Base-by-base conservation (phyloP, 805 yeast genomes). In the Candida xiaguanensis region DNA sequence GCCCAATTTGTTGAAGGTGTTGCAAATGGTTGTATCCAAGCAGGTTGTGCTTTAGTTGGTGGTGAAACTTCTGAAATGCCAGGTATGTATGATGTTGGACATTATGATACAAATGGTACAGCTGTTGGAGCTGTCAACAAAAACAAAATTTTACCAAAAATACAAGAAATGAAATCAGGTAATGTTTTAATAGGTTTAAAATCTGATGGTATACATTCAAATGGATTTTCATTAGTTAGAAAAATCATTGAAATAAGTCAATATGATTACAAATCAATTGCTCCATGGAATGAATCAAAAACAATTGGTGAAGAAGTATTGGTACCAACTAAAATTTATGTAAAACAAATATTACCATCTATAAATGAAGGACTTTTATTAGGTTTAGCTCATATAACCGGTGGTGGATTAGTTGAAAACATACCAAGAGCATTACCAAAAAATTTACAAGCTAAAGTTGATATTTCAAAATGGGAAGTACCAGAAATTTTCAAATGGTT, bases 61-160 rank as follows among this genome's bases (percentile, higher is more conserved):
- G 99, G 99, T 49, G 99, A 93, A 67, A 93, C 99, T 27, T 85
- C 95, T 39, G 99, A 93, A 72, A 93, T 93, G 99, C 99, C 99
- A 19, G 99, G 99, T 49, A 87, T 93, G 85, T 93, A 93, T 56
- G 85, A 82, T 43, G 88, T 81, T 41, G 95, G 95, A 24, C 98
- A 93, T 65, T 93, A 93, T 59, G 99, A 93, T 64, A 90, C 96
- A 44, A 93, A 91, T 57, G 99, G 99, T 64, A 95, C 99, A 26
- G 95, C 97, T 39, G 90, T 93, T 31, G 99, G 99, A 55, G 99
- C 99, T 11, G 97, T 93, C 4, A 68, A 77, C 49, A 87, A 84
- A 55, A 64, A 68, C 41, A 74, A 77, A 44, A 77, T 93, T 35
- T 70, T 93, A 49, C 99, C 99, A 36, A 75, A 75, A 48, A 58